Conservation (phyloP, 2,329 filamentous ascomycete species). For the Coleophoma eucalyptorum region DNA sequence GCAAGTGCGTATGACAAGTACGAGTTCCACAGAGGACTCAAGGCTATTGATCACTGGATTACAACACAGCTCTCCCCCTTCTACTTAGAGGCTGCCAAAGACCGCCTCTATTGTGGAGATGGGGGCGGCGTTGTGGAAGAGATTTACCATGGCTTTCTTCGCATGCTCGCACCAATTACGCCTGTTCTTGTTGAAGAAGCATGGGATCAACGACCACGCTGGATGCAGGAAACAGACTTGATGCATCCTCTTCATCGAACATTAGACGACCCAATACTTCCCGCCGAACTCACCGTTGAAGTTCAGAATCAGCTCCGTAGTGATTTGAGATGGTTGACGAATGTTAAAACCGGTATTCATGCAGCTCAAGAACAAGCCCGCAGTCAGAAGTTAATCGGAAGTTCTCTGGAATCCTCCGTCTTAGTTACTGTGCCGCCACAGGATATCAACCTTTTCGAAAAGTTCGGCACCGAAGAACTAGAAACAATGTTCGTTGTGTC, state of each 20-base stretch:
- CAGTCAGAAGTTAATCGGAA: conserved; percentile 68
- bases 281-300: background rate
- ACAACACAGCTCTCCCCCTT: conserved; percentile 83
- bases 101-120: conserved; percentile 82
- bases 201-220: conserved; percentile 71
- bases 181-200: conserved; percentile 85
- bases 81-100: conserved; percentile 91
- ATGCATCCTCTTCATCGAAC: conserved; percentile 38
- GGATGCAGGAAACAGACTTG: conserved; percentile 45
- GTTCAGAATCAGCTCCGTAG: conserved; percentile 12
- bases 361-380: conserved; percentile 70
- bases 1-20: conserved; percentile 62
- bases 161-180: conserved; percentile 77
- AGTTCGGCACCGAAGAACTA: conserved; percentile 33
- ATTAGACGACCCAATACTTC: conserved; percentile 13
- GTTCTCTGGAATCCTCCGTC: conserved; percentile 75
- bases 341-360: conserved; percentile 63
- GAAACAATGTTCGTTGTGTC: conserved; percentile 66
- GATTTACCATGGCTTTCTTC: conserved; percentile 69
- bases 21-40: conserved; percentile 79
- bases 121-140: conserved; percentile 59
- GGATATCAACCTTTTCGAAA: conserved; percentile 18
- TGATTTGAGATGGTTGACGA: conserved; percentile 20
- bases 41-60: conserved; percentile 75
- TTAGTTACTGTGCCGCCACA: conserved; percentile 42